A percentile compares a stretch with the other conserved stretches of the same genome.
Evolutionary conservation across 2,329 filamentous ascomycete species (phyloP).

Genomic region (Monilinia vaccinii-corymbosi): DNA sequence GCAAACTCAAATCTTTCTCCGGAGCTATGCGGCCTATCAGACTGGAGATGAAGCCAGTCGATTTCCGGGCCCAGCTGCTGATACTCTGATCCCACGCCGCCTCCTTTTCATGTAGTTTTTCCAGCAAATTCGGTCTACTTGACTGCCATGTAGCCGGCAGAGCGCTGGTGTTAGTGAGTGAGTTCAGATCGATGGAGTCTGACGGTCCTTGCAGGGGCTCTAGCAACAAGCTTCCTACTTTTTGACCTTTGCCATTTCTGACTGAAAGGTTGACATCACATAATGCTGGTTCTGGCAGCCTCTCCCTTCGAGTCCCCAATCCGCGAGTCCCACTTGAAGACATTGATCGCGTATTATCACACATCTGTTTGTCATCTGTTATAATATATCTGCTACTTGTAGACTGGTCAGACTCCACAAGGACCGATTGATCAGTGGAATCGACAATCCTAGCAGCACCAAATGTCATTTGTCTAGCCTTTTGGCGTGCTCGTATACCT

Average conservation of each 20-base stretch:
- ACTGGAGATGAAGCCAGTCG: background rate
- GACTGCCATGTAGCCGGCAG: background rate
- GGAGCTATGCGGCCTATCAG: background rate
- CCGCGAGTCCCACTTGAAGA: background rate
- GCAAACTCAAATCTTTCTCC: too few relatives aligned
- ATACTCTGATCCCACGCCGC: background rate
- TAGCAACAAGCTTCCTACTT: background rate
- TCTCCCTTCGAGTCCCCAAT: background rate
- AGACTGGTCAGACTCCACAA: background rate
- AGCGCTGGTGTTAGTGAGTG: background rate
- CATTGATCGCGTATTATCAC: background rate
- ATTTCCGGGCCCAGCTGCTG: background rate
- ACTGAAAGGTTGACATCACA: background rate
- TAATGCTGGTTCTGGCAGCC: background rate
- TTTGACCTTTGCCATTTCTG: background rate
- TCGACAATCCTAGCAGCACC: too few relatives aligned
- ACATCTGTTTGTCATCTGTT: background rate
- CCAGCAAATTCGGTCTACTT: background rate
- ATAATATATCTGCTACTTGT: background rate
- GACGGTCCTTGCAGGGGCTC: background rate
- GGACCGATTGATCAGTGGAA: background rate
- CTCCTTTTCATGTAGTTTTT: background rate
- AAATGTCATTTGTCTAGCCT: background rate
- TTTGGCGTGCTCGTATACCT: background rate
- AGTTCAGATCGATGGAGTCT: background rate